phyloP scores from a whole-genome alignment of 306 rosid species.

The Castanopsis chinensis region DNA sequence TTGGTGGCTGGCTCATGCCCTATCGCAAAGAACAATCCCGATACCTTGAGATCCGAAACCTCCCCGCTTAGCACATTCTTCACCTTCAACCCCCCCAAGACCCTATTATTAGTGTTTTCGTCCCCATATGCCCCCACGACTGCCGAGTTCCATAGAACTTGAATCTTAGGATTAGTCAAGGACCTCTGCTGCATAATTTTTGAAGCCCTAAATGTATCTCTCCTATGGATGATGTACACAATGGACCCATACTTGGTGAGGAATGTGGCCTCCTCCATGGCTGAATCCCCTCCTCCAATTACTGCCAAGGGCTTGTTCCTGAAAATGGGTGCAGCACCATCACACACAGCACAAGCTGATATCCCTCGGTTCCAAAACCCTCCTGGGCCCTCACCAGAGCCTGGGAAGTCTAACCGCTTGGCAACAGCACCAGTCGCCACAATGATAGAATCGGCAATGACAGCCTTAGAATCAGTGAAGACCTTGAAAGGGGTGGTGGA shows the following conservation, averaged over 20 bases:
- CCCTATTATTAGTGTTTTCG: slow-evolving; percentile 21
- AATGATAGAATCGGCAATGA: too few species aligned
- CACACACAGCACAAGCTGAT: slow-evolving; percentile 86
- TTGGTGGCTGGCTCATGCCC: slow-evolving; percentile 88
- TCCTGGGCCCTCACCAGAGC: slow-evolving; percentile 57
- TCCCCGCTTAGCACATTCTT: slow-evolving; percentile 51
- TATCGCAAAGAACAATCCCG: slow-evolving; percentile 76
- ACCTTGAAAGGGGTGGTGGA: too few species aligned
- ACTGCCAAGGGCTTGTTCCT: slow-evolving; percentile 73
- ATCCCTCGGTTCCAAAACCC: slow-evolving; percentile 87
- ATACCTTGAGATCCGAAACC: slow-evolving; percentile 64
- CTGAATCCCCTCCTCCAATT: slow-evolving; percentile 86
- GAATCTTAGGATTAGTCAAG: slow-evolving; percentile 55
- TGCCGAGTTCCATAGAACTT: slow-evolving; percentile 63
- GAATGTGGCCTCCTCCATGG: slow-evolving; percentile 87
- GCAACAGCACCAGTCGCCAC: too few species aligned
- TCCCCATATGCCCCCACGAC: slow-evolving; percentile 64
- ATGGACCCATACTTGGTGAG: slow-evolving; percentile 79
- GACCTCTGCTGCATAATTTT: slow-evolving; percentile 81
- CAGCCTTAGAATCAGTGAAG: too few species aligned
- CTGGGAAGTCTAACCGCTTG: too few species aligned
- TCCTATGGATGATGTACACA: slow-evolving; percentile 68
- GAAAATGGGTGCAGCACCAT: slow-evolving; percentile 86
- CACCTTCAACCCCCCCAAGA: slow-evolving; percentile 70
- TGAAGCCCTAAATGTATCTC: slow-evolving; percentile 76